Conservation (phyloP, 257 asterid genomes). For the Salvia hispanica region DNA sequence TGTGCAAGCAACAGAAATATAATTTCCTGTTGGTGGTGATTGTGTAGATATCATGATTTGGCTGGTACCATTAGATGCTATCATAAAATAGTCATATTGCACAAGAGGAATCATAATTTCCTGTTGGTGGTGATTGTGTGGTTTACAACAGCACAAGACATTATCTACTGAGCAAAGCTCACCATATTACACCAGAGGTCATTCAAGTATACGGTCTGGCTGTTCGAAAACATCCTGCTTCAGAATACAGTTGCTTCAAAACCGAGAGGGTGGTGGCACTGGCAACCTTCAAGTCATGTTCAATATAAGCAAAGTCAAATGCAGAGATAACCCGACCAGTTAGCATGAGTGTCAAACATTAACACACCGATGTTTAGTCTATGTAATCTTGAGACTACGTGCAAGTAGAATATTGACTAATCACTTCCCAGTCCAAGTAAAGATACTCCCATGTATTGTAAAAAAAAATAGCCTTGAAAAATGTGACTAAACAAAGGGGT, state of each 20-base stretch:
- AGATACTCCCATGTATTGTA: background rate
- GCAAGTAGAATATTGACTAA: background rate
- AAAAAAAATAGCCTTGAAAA: background rate
- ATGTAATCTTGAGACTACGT: background rate
- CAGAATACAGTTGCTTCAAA: background rate
- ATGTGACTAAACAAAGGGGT: background rate
- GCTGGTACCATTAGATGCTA: no score
- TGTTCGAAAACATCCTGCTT: conserved; percentile 16
- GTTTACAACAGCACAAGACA: background rate
- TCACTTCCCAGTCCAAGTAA: background rate
- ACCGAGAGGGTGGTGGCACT: conserved; percentile 19
- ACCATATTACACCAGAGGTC: background rate
- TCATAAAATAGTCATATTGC: no score
- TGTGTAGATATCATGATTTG: no score
- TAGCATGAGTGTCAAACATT: background rate
- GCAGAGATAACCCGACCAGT: background rate
- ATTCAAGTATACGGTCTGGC: background rate
- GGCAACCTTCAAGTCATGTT: background rate
- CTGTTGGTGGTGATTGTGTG: no score
- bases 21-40: no score
- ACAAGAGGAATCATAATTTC: no score
- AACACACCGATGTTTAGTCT: background rate
- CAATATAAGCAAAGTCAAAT: background rate
- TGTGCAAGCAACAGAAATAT: no score
- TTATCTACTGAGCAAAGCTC: conserved; percentile 4